Conservation (phyloP, 306 rosid genomes). For the Elaeagnus macrophylla region DNA sequence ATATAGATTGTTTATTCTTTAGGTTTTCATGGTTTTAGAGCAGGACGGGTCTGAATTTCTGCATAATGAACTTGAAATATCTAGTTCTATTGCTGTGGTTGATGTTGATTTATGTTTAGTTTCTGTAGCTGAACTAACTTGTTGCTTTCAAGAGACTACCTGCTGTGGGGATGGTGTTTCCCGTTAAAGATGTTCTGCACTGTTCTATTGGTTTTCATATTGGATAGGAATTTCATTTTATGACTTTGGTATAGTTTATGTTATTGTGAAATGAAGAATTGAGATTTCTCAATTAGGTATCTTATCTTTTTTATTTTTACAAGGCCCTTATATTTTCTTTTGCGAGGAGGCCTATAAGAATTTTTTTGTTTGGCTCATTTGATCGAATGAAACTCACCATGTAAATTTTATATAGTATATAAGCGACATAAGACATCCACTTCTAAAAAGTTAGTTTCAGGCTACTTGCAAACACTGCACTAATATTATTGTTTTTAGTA, state of each 20-base stretch:
- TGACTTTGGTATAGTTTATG: neutral
- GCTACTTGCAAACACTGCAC: too few species aligned
- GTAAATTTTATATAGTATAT: too few species aligned
- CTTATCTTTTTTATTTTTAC: neutral
- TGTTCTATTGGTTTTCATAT: constrained; percentile 15
- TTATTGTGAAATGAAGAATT: neutral
- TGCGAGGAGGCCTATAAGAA: too few species aligned
- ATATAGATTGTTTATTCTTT: neutral
- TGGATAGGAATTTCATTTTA: neutral
- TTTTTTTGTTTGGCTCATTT: too few species aligned
- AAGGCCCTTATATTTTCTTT: too few species aligned
- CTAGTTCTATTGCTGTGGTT: neutral
- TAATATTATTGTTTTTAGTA: too few species aligned
- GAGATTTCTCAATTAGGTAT: neutral
- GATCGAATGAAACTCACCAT: too few species aligned
- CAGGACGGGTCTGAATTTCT: neutral
- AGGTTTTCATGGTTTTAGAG: neutral
- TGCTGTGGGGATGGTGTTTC: constrained; percentile 2
- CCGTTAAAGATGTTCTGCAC: constrained; percentile 4
- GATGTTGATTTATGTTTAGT: neutral
- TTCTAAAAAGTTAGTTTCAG: too few species aligned
- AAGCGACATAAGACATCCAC: too few species aligned
- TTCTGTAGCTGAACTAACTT: too few species aligned
- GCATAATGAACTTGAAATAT: neutral
- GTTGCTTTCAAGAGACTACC: neutral